A percentile compares a stretch with the other conserved stretches of the same genome.
These are phyloP conservation scores for Verticillium nonalfalfae DNA, from an alignment of 2,329 filamentous ascomycete genomes.

Conservation along the genomic window DNA sequence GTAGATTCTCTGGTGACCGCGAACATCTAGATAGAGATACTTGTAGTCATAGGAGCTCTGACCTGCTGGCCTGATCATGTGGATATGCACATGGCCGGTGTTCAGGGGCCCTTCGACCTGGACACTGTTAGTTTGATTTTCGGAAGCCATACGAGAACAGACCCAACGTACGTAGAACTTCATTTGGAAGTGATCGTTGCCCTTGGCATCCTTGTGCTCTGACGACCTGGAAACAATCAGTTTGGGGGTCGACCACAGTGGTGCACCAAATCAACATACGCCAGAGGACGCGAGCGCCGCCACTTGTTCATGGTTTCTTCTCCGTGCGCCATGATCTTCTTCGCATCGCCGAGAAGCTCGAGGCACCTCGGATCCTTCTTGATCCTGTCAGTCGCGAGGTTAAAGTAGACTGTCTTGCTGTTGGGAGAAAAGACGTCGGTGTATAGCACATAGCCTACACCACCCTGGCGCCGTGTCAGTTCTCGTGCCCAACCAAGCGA, in stretches of 20 bases:
- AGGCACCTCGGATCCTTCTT: conserved; percentile 65
- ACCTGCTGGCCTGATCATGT: conserved; percentile 65
- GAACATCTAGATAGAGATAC: conserved; percentile 74
- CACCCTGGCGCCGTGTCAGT: conserved; percentile 42
- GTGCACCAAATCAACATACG: conserved; percentile 31
- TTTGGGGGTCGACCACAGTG: neutral
- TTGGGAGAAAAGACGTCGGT: conserved; percentile 78
- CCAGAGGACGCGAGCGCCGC: conserved; percentile 59
- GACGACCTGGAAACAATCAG: conserved; percentile 49
- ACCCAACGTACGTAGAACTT: conserved; percentile 65
- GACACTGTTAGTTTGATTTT: conserved; percentile 5
- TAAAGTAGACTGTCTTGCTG: conserved; percentile 84
- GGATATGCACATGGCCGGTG: conserved; percentile 67
- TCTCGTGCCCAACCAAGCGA: too few relatives aligned
- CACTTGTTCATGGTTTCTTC: conserved; percentile 78
- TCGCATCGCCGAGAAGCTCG: conserved; percentile 66
- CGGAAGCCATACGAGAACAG: neutral
- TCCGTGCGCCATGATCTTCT: conserved; percentile 74
- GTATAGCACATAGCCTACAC: conserved; percentile 74
- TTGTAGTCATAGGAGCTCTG: conserved; percentile 69
- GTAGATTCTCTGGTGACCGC: conserved; percentile 60
- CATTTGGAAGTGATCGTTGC: conserved; percentile 76
- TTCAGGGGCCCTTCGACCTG: conserved; percentile 73
- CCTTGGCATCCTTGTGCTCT: conserved; percentile 62
- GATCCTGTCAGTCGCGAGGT: conserved; percentile 75